Conservation (phyloP, 2,329 filamentous ascomycete species). For the Exophiala aquamarina region DNA sequence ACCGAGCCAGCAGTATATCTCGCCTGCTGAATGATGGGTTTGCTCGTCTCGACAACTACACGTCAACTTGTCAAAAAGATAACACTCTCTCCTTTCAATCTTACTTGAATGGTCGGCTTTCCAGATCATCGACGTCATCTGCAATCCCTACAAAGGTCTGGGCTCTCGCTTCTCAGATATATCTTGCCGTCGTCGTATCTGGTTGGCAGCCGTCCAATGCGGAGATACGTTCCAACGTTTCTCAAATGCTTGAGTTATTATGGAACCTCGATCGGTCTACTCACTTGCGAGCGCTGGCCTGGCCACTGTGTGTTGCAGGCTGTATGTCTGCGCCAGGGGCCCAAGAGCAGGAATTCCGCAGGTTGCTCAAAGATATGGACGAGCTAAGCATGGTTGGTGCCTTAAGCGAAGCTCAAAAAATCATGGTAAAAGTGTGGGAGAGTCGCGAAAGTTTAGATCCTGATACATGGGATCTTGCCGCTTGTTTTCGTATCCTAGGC, state of each 20-base stretch:
- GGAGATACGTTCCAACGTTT: slow-evolving; percentile 4
- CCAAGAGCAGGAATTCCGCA: slow-evolving; percentile 5
- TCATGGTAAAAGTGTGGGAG: slow-evolving; percentile 37
- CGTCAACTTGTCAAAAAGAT: neutral
- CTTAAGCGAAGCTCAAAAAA: slow-evolving; percentile 29
- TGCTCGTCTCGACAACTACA: neutral
- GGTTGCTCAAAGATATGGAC: slow-evolving; percentile 10
- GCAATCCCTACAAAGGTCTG: slow-evolving; percentile 4
- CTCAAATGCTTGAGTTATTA: slow-evolving; percentile 5
- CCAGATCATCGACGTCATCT: neutral
- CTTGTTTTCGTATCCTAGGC: slow-evolving; percentile 13
- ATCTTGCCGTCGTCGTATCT: slow-evolving; percentile 6
- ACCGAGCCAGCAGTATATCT: no score
- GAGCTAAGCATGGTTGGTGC: slow-evolving; percentile 26
- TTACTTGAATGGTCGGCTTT: no score
- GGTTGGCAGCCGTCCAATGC: slow-evolving; percentile 6
- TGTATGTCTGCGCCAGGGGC: slow-evolving; percentile 18
- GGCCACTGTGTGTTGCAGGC: slow-evolving; percentile 36
- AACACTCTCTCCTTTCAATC: no score
- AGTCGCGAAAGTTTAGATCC: neutral
- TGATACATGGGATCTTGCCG: slow-evolving; percentile 6
- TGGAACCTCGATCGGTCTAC: slow-evolving; percentile 13
- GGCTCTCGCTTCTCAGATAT: slow-evolving; percentile 6
- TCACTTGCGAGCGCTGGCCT: slow-evolving; percentile 32
- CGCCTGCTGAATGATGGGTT: neutral